phyloP scores from a whole-genome alignment of 192 early-diverging fungal genomes.

The Backusella morwellensis region DNA sequence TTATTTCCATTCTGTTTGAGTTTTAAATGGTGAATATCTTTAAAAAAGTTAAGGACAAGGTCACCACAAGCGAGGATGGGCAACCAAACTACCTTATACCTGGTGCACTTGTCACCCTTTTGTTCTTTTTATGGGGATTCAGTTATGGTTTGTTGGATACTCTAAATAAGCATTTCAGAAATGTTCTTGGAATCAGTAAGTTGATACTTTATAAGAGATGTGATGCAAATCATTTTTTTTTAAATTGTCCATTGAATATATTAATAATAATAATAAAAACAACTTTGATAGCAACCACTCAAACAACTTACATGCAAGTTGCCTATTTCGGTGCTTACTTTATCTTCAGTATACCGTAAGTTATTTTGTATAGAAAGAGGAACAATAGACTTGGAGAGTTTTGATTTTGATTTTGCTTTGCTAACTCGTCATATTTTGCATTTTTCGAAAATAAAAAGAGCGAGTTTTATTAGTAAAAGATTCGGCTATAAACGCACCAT shows the following conservation, averaged over 20 bases:
- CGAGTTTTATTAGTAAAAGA: constrained; percentile 24
- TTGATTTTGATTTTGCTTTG: too few species aligned
- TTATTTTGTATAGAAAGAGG: not conserved
- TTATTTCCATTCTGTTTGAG: not conserved
- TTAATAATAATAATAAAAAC: not conserved
- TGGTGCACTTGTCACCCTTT: constrained; percentile 23
- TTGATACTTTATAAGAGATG: not conserved
- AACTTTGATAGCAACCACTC: constrained; percentile 11
- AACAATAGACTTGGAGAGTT: too few species aligned
- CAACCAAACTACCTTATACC: constrained; percentile 27
- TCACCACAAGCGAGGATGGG: not conserved
- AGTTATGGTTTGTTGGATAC: constrained; percentile 36
- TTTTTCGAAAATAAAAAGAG: constrained; percentile 8
- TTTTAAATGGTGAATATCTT: not conserved
- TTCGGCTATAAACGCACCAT: constrained; percentile 34
- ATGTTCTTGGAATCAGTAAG: constrained; percentile 30
- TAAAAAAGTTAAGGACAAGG: not conserved
- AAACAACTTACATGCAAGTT: constrained; percentile 36
- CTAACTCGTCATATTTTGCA: not conserved
- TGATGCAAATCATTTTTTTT: not conserved
- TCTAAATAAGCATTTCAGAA: constrained; percentile 37
- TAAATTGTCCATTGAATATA: not conserved
- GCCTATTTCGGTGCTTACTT: constrained; percentile 40
- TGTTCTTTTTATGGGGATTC: constrained; percentile 42
- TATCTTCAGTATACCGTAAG: constrained; percentile 33